Percentiles rank a stretch among this genome's conserved stretches.
Conservation (phyloP, 139 green algal genomes). For the Haematococcus lacustris region DNA sequence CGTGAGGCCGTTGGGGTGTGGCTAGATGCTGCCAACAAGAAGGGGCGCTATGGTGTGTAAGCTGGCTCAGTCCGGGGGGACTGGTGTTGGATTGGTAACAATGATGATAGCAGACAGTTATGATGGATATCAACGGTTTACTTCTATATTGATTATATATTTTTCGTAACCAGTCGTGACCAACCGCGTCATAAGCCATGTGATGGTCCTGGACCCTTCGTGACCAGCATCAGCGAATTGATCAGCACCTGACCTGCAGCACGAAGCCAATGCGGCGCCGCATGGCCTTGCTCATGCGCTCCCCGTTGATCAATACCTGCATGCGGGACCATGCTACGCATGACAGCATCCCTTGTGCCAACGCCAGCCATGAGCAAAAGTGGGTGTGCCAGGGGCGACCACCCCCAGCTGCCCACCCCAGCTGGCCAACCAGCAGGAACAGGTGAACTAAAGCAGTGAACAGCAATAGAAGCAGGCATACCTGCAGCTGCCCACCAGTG, state of each 20-base stretch:
- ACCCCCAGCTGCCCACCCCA: not conserved
- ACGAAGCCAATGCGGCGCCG: constrained; percentile 62
- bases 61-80: too few species aligned
- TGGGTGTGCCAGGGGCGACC: not conserved
- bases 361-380: not conserved
- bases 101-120: too few species aligned
- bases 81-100: too few species aligned
- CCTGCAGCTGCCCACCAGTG: not conserved
- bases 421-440: not conserved
- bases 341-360: not conserved
- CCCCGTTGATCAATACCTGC: constrained; percentile 58
- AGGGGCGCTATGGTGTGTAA: too few species aligned
- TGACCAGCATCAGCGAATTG: not conserved
- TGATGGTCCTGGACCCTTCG: too few species aligned
- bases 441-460: not conserved
- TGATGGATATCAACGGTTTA: too few species aligned
- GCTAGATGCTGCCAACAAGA: too few species aligned
- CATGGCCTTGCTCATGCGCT: constrained; percentile 52
- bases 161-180: too few species aligned
- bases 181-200: too few species aligned
- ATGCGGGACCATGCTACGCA: not conserved
- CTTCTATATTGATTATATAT: too few species aligned
- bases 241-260: constrained; percentile 13
- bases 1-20: too few species aligned
- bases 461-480: not conserved